phyloP scores from a whole-genome alignment of 2,329 filamentous ascomycete species.

The Trichoderma sp. region DNA sequence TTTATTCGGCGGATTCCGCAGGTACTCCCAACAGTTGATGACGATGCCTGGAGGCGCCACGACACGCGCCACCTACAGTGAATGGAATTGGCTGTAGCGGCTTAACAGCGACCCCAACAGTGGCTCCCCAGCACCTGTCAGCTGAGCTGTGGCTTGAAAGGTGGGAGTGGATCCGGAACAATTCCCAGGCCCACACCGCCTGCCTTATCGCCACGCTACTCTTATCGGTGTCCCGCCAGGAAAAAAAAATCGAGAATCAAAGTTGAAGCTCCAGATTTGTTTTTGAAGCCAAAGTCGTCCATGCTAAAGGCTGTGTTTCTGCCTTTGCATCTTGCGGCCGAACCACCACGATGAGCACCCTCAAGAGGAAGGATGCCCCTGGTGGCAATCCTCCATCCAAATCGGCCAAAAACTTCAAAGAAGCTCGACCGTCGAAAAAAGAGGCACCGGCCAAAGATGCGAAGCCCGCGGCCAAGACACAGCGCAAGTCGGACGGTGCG shows the following conservation, averaged over 20 bases:
- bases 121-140: background rate
- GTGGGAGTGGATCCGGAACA: conserved; percentile 21
- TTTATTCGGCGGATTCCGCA: conserved; percentile 1
- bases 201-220: conserved; percentile 19
- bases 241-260: conserved; percentile 30
- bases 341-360: conserved; percentile 48
- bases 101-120: background rate
- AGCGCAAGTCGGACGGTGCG: conserved; percentile 33
- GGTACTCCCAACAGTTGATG: conserved; percentile 10
- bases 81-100: background rate
- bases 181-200: conserved; percentile 19
- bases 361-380: conserved; percentile 59
- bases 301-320: conserved; percentile 8
- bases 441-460: conserved; percentile 32
- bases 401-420: conserved; percentile 45
- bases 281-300: conserved; percentile 13
- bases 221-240: conserved; percentile 31
- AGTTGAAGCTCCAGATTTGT: conserved; percentile 7
- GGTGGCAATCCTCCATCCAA: conserved; percentile 49
- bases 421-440: conserved; percentile 49
- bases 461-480: conserved; percentile 28
- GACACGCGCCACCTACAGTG: background rate
- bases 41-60: conserved; percentile 17
- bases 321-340: conserved; percentile 23
- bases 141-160: conserved; percentile 7